phyloP scores from a whole-genome alignment of 2,329 filamentous ascomycete species.

The Ploettnerulaceae sp. region DNA sequence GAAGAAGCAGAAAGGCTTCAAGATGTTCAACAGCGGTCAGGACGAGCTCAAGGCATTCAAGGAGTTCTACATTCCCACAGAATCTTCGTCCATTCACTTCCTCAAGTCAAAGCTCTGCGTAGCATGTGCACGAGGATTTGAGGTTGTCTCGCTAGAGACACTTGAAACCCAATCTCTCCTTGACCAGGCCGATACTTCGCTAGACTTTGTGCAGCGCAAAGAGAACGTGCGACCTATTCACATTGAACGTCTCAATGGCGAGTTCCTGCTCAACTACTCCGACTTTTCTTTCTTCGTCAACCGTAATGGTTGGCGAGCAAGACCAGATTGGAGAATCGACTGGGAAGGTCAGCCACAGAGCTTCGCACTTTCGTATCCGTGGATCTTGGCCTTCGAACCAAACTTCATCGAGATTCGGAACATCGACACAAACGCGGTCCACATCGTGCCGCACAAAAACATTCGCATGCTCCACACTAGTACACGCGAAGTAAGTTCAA shows the following conservation, averaged over 20 bases:
- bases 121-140: conserved; percentile 90
- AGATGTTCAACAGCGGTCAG: conserved; percentile 91
- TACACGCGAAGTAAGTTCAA: conserved; percentile 76
- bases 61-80: conserved; percentile 97
- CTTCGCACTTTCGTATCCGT: conserved; percentile 93
- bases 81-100: conserved; percentile 98
- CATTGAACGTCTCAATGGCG: conserved; percentile 93
- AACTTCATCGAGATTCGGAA: conserved; percentile 97
- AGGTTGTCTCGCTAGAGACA: conserved; percentile 93
- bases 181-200: conserved; percentile 93
- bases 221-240: conserved; percentile 94
- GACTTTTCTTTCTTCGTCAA: conserved; percentile 99
- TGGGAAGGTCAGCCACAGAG: conserved; percentile 93
- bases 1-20: conserved; percentile 93
- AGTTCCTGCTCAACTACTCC: conserved; percentile 96
- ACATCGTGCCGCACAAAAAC: conserved; percentile 94
- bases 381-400: conserved; percentile 93
- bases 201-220: conserved; percentile 93
- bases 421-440: conserved; percentile 89
- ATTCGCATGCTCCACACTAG: conserved; percentile 97
- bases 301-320: conserved; percentile 92
- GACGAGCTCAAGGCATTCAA: conserved; percentile 96
- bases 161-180: conserved; percentile 97
- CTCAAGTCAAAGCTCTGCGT: conserved; percentile 95
- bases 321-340: conserved; percentile 93